Base-by-base conservation (phyloP, 805 yeast species). In the Lipomyces anomalus region DNA sequence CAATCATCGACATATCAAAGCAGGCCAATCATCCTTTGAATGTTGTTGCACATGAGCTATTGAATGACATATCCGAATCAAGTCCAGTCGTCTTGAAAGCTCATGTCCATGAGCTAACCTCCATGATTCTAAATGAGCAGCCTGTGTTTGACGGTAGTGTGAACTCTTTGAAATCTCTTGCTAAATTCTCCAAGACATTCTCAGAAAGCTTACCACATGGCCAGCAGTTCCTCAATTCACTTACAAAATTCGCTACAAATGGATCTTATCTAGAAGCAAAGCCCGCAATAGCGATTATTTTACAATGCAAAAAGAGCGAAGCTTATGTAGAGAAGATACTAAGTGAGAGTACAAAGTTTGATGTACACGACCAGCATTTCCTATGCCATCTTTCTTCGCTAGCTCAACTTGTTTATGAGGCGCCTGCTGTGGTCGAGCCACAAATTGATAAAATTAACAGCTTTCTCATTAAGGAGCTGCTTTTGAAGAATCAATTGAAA, bases 221-320 rank as follows among this genome's bases (percentile, higher is more conserved):
- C 20, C 68, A 66, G 6, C 57, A 57, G 3, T 77, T 80, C 50
- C 53, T 67, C 13, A 71, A 72, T 6, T 63, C 67, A 11, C 61
- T 86, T 39, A 65, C 69, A 36, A 60, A 64, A 1, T 63, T 80
- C 22, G 75, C 82, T 0, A 51, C 67, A 0, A 54, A 58, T 1
- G 90, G 90, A 0, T 63, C 74, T 2, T 77, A 84, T 1, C 35
- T 57, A 6, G 86, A 81, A 55, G 81, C 90, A 0, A 78, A 72
- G 56, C 84, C 80, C 59, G 73, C 89, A 0, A 66, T 78, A 6
- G 79, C 77, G 57, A 64, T 84, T 4, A 50, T 84, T 5, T 71
- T 78, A 2, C 66, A 76, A n/a, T 63, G 72, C 2, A 61, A 69
- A 2, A 65, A 65, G 40, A 71, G 71, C 22, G 76, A 73, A 17